Percentiles rank a stretch among this genome's conserved stretches.
Evolutionary conservation across 2,329 filamentous ascomycete species (phyloP).

Genomic region (Colletotrichum aenigma): DNA sequence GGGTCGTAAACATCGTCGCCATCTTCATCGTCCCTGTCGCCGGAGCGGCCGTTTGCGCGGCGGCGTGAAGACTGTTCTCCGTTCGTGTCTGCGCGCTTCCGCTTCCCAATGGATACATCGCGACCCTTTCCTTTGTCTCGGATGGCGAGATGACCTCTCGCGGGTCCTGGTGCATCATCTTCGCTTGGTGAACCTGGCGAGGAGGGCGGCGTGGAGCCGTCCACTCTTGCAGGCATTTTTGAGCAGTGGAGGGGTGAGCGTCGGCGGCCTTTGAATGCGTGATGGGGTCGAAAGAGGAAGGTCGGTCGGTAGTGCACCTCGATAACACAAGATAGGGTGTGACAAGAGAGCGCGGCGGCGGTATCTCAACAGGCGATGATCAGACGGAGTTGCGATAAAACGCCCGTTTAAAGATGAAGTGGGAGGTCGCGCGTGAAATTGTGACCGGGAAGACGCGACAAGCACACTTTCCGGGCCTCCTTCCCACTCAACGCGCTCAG

Average conservation of each 20-base stretch:
- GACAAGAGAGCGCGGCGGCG: not conserved
- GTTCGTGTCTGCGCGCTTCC: constrained; percentile 18
- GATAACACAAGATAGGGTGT: not conserved
- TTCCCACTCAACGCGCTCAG: constrained; percentile 18
- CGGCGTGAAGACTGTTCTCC: constrained; percentile 4
- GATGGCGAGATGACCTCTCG: constrained; percentile 26
- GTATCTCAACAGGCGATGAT: not conserved
- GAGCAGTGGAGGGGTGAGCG: not conserved
- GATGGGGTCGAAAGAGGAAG: not conserved
- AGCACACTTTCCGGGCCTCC: not conserved
- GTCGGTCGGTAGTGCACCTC: not conserved
- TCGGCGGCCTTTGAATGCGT: not conserved
- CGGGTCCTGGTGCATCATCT: not conserved
- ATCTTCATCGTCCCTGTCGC: constrained; percentile 15
- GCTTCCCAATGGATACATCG: constrained; percentile 14
- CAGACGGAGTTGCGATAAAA: not conserved
- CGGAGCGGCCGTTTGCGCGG: constrained; percentile 17
- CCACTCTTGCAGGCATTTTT: constrained; percentile 14
- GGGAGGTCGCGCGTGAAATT: not conserved
- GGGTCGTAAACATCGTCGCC: constrained; percentile 71
- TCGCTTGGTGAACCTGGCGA: constrained; percentile 21
- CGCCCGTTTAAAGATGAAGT: not conserved
- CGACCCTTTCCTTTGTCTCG: constrained; percentile 31
- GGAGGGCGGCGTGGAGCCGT: constrained; percentile 20
- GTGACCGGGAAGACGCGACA: constrained; percentile 16